A percentile compares a stretch with the other conserved stretches of the same genome.
phyloP scores from a whole-genome alignment of 1,139 yeast species.

The Candida sp. region DNA sequence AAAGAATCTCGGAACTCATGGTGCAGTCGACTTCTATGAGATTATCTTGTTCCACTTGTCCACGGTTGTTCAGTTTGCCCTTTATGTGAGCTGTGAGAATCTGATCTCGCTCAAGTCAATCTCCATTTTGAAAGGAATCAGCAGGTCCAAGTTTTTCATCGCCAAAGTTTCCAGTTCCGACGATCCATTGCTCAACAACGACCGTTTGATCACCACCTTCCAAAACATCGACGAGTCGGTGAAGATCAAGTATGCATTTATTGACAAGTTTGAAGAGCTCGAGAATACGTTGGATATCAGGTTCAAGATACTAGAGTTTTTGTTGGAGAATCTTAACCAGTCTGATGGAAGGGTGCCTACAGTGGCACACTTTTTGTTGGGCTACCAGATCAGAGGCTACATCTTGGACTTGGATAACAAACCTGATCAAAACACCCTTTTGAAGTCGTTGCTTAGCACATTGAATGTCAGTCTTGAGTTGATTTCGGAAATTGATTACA shows the following conservation, averaged over 20 bases:
- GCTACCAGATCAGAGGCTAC: constrained; percentile 53
- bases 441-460: constrained; percentile 55
- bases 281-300: constrained; percentile 51
- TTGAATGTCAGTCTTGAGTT: constrained; percentile 51
- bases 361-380: constrained; percentile 77
- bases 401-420: constrained; percentile 22
- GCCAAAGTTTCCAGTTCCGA: constrained; percentile 26
- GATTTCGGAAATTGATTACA: constrained; percentile 40
- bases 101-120: constrained; percentile 59
- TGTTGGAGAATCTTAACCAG: constrained; percentile 52
- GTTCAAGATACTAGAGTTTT: constrained; percentile 58
- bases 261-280: constrained; percentile 65
- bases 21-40: constrained; percentile 68
- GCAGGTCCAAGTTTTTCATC: constrained; percentile 54
- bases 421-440: constrained; percentile 44
- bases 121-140: constrained; percentile 53
- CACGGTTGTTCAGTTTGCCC: constrained; percentile 68
- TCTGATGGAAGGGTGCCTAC: constrained; percentile 48
- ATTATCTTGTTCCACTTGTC: constrained; percentile 72
- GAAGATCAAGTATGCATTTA: constrained; percentile 74
- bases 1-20: constrained; percentile 60
- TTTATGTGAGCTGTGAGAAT: constrained; percentile 67
- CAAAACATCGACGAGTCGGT: constrained; percentile 75
- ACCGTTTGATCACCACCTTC: constrained; percentile 72
- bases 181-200: constrained; percentile 51